Evolutionary conservation across 1,139 yeast genomes (phyloP).

Genomic region (Saccharomycopsis phalli): DNA sequence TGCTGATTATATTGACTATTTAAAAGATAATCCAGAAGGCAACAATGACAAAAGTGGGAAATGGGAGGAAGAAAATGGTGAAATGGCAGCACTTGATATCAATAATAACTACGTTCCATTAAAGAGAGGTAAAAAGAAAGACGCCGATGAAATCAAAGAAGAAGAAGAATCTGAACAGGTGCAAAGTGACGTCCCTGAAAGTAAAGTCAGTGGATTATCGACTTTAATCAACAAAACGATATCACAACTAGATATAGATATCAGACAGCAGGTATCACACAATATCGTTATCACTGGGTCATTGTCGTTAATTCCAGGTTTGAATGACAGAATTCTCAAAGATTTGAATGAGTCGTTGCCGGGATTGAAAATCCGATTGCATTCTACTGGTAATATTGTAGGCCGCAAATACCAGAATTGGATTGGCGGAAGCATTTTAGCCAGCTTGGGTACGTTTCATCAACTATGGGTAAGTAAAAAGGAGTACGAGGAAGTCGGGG

Average conservation of each 20-base stretch:
- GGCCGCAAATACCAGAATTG: slow-evolving; percentile 86
- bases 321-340: slow-evolving; percentile 69
- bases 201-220: slow-evolving; percentile 45
- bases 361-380: slow-evolving; percentile 83
- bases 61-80: slow-evolving; percentile 20
- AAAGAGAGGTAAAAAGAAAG: slow-evolving; percentile 40
- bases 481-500: slow-evolving; percentile 89
- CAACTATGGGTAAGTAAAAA: slow-evolving; percentile 92
- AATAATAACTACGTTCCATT: slow-evolving; percentile 60
- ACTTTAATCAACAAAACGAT: slow-evolving; percentile 65
- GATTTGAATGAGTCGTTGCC: slow-evolving; percentile 73
- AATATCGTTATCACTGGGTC: slow-evolving; percentile 92
- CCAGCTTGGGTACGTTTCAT: slow-evolving; percentile 92
- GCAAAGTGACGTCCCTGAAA: slow-evolving; percentile 22
- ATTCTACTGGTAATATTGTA: slow-evolving; percentile 75
- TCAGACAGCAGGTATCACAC: slow-evolving; percentile 84
- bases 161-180: slow-evolving; percentile 21
- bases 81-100: slow-evolving; percentile 27
- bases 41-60: slow-evolving; percentile 22
- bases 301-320: slow-evolving; percentile 75
- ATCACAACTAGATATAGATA: slow-evolving; percentile 73
- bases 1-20: slow-evolving; percentile 26
- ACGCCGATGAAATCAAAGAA: slow-evolving; percentile 22
- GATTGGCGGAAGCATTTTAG: slow-evolving; percentile 92
- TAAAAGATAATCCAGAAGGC: slow-evolving; percentile 23